Base-by-base conservation (phyloP, 2,329 filamentous ascomycete genomes). In the Xylaria polymorpha region DNA sequence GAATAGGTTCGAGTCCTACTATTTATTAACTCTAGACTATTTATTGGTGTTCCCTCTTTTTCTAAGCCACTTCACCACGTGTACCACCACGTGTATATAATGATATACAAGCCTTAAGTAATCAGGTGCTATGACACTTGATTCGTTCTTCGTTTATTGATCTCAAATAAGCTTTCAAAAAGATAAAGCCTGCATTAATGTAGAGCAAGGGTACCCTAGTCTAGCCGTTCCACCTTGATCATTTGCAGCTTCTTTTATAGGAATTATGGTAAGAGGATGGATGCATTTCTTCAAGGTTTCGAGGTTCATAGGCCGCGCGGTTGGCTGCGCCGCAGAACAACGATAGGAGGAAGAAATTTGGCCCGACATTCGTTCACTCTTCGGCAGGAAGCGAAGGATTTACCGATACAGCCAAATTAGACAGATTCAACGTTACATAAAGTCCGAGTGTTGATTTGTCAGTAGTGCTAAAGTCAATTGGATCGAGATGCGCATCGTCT, bases 151-250 rank as follows among this genome's bases (percentile, higher is more conserved):
- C 25, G 15, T n/a, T 12, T 4, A 25, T 50, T n/a, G 25, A 35
- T 35, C 29, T 35, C 50, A 53, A 51, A 29, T 32, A 9, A 6
- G 12, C n/a, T 51, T 15, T 29, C 25, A 29, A 29, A 4, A 29
- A 29, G 25, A 29, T 29, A 29, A 29, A 4, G 25, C 25, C 29
- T 20, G 35, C 37, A 53, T 43, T n/a, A n/a, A 61, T 50, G 9
- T 20, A 50, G 29, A 37, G n/a, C 58, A 25, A 22, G 44, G 58
- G 58, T 50, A 61, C 10, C 58, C 58, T n/a, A 18, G 58, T 39
- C 25, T 32, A 29, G 14, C 14, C 15, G 10, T 10, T 29, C 41
- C 22, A n/a, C 8, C 15, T 25, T 39, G 25, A 20, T 46, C 44
- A 29, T 12, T 25, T 41, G 7, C 46, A 43, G 46, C 59, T 50